Conservation (phyloP, 306 rosid genomes). For the Fragaria nilgerrensis region DNA sequence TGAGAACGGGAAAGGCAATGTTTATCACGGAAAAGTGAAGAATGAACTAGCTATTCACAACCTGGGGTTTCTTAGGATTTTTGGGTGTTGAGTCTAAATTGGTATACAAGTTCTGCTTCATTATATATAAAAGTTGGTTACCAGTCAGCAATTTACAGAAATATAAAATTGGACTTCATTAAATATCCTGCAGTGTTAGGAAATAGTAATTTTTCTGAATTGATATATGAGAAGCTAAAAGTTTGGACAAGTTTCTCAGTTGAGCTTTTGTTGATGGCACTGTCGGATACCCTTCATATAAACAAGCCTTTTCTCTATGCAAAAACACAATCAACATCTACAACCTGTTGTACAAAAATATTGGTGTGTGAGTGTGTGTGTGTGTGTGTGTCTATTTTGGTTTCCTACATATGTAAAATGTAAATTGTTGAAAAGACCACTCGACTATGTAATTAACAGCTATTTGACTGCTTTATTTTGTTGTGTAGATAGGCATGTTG, state of each 20-base stretch:
- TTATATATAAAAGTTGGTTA: not conserved
- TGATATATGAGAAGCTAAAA: not conserved
- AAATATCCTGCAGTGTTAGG: not conserved
- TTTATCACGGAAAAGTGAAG: not conserved
- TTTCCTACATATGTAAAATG: not conserved
- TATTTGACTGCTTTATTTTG: slow-evolving; percentile 5
- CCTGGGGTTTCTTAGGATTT: not conserved
- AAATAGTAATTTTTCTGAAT: not conserved
- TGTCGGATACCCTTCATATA: not conserved
- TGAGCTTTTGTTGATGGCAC: not conserved
- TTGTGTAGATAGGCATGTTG: slow-evolving; percentile 64
- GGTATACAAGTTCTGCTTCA: not conserved
- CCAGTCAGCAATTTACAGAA: not conserved
- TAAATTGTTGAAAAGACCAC: not conserved
- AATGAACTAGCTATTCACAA: not conserved
- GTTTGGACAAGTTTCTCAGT: not conserved
- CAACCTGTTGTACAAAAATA: not conserved
- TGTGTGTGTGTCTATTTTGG: not conserved
- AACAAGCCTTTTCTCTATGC: not conserved
- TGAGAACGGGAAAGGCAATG: not conserved
- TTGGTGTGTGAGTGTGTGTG: not conserved
- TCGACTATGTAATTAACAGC: not conserved
- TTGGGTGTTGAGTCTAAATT: not conserved
- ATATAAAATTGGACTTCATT: not conserved
- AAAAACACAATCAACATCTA: not conserved